Evolutionary conservation across 2,329 filamentous ascomycete species (phyloP).

Genomic region (Pseudogymnoascus sp.): DNA sequence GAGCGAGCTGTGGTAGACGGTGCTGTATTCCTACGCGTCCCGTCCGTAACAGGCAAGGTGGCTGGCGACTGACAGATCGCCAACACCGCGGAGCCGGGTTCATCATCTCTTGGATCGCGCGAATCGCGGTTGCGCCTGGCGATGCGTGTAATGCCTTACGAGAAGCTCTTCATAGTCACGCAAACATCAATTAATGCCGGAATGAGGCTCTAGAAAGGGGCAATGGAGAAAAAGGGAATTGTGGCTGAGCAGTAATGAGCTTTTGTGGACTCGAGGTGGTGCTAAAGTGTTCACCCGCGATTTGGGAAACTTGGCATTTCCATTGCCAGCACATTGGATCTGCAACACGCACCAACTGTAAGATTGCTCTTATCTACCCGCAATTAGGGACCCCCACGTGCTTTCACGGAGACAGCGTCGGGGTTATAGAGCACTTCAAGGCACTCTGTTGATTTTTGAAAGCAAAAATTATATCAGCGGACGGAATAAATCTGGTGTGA

Average conservation of each 20-base stretch:
- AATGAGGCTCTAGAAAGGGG: not conserved
- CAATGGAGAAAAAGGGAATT: not conserved
- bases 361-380: not conserved
- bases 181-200: not conserved
- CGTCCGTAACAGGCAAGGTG: slow-evolving; percentile 1
- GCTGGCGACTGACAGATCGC: slow-evolving; percentile 2
- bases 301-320: not conserved
- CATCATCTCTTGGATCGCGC: not conserved
- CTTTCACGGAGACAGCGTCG: not conserved
- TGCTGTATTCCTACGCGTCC: not conserved
- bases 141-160: not conserved
- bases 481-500: not conserved
- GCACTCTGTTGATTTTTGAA: not conserved
- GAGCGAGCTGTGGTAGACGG: not conserved
- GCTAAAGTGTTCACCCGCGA: not conserved
- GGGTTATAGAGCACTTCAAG: not conserved
- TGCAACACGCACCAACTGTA: not conserved
- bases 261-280: not conserved
- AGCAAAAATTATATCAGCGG: not conserved
- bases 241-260: slow-evolving; percentile 3
- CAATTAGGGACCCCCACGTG: not conserved
- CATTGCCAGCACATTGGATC: not conserved
- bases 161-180: not conserved
- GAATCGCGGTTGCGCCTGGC: not conserved
- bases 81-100: slow-evolving; percentile 2